Percentiles rank a stretch among this genome's conserved stretches.
Evolutionary conservation across 139 green algal genomes (phyloP).

Genomic region (Chlorella sp.): DNA sequence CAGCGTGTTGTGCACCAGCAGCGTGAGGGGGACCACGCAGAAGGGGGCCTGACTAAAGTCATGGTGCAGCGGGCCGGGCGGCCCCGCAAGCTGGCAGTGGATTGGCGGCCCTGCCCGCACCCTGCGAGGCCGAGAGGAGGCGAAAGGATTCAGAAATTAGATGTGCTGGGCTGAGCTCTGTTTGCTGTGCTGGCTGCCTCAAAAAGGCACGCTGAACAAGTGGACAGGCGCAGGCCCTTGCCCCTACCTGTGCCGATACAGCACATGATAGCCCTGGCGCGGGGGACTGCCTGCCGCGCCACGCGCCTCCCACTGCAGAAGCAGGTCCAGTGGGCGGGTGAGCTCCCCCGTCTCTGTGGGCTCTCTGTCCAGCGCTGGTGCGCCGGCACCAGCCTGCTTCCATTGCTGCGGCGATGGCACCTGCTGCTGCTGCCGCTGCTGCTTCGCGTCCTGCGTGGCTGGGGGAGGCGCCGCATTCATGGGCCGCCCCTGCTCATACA

Average conservation of each 20-base stretch:
- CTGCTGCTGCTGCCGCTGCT: slow-evolving; percentile 2
- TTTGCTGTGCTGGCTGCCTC: not conserved
- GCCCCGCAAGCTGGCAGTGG: slow-evolving; percentile 14
- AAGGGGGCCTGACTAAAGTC: slow-evolving; percentile 55
- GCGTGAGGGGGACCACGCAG: slow-evolving; percentile 53
- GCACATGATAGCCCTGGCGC: slow-evolving; percentile 8
- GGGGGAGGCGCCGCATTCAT: not conserved
- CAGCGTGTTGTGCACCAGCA: slow-evolving; percentile 64
- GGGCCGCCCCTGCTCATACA: not conserved
- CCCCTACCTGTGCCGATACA: not conserved
- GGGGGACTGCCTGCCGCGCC: not conserved
- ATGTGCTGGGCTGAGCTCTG: too few relatives aligned
- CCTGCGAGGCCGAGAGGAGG: not conserved
- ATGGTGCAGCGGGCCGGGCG: slow-evolving; percentile 33
- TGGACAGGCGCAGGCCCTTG: not conserved
- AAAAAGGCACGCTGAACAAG: not conserved
- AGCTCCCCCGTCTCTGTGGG: too few relatives aligned
- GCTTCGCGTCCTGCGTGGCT: not conserved
- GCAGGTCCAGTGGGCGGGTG: too few relatives aligned
- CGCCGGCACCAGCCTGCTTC: slow-evolving; percentile 6
- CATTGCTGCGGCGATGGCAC: slow-evolving; percentile 1
- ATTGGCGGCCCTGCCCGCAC: slow-evolving; percentile 22
- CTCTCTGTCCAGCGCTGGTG: slow-evolving; percentile 17
- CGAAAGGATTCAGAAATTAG: too few relatives aligned
- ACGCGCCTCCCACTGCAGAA: slow-evolving; percentile 1